Conservation (phyloP, 2,329 filamentous ascomycete genomes). For the Cladobotryum mycophilum region DNA sequence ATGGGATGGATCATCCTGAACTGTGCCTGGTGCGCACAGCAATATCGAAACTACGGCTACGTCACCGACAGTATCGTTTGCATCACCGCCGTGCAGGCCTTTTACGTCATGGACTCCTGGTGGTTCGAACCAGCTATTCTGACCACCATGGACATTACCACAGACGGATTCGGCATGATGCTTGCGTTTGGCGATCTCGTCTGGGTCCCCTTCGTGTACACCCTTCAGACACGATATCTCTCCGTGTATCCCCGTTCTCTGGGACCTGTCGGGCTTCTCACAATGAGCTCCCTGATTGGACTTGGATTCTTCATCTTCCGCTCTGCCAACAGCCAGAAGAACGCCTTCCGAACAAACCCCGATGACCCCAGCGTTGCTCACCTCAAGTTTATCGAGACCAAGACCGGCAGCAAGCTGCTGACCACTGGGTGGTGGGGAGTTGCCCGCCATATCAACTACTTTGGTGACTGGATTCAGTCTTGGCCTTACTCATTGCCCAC, state of each 20-base stretch:
- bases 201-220: conserved; percentile 90
- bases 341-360: conserved; percentile 83
- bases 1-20: conserved; percentile 84
- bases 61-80: conserved; percentile 82
- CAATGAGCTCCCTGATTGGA: conserved; percentile 60
- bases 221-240: conserved; percentile 77
- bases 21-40: conserved; percentile 75
- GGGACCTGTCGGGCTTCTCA: conserved; percentile 57
- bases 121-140: conserved; percentile 85
- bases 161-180: conserved; percentile 94
- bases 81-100: conserved; percentile 66
- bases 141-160: conserved; percentile 91
- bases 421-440: conserved; percentile 89
- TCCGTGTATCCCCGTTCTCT: conserved; percentile 76
- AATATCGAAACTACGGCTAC: conserved; percentile 78
- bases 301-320: conserved; percentile 89
- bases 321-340: conserved; percentile 90
- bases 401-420: conserved; percentile 72
- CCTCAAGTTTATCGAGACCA: conserved; percentile 80
- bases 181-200: conserved; percentile 85
- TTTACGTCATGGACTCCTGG: conserved; percentile 80
- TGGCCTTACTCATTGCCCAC: conserved; percentile 90
- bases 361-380: conserved; percentile 71
- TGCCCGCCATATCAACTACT: conserved; percentile 90
- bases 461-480: conserved; percentile 90